These are phyloP conservation scores for slime mould (Dictyostelium discoideum) DNA, from an alignment of 78 protist genomes.

Conservation along the genomic window DNA sequence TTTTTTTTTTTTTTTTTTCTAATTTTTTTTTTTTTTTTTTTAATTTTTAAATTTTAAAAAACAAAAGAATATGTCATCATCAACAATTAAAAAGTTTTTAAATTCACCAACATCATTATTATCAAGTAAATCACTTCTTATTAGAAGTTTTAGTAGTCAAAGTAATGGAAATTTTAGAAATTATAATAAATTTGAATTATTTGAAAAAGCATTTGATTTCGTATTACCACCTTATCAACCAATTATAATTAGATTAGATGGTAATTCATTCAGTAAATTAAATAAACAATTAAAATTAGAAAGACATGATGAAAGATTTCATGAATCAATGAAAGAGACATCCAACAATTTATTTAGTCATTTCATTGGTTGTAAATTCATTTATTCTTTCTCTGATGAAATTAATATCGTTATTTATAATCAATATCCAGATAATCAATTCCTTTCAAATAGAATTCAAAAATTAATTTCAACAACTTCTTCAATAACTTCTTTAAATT, in stretches of 20 bases:
- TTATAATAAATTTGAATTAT: conserved; percentile 4
- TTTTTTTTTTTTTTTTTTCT: too few species aligned
- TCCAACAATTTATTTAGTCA: not conserved
- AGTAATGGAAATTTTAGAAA: not conserved
- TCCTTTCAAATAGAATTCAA: conserved; percentile 38
- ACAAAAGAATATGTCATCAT: not conserved
- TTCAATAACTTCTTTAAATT: conserved; percentile 14
- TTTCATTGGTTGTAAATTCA: not conserved
- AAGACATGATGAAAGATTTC: conserved; percentile 23
- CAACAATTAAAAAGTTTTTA: not conserved
- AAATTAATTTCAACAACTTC: conserved; percentile 5
- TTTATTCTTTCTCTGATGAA: conserved; percentile 43
- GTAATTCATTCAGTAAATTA: not conserved
- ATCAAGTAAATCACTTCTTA: not conserved
- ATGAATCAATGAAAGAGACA: conserved; percentile 19
- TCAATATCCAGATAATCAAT: not conserved
- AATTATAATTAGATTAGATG: conserved; percentile 24
- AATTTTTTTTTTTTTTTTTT: not conserved
- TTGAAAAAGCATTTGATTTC: conserved; percentile 37
- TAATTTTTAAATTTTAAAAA: not conserved
- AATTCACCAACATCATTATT: not conserved
- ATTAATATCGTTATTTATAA: not conserved
- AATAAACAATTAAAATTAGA: not conserved
- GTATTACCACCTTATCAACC: conserved; percentile 26
- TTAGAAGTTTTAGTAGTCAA: not conserved